Conservation (phyloP, 2,329 filamentous ascomycete genomes). For the Aspergillus calidoustus region DNA sequence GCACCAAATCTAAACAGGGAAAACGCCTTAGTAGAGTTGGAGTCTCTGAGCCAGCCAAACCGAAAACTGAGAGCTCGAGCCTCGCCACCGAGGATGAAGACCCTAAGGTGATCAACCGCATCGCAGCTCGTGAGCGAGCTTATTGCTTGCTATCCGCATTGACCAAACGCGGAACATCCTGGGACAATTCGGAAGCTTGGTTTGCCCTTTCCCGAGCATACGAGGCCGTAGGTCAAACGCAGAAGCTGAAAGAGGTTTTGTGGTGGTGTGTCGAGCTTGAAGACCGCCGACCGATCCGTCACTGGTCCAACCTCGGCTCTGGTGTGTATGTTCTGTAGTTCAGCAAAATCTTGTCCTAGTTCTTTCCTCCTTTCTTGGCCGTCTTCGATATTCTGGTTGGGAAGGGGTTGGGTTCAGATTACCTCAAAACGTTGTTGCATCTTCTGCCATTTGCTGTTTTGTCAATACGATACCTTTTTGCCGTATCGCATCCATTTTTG, state of each 20-base stretch:
- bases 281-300: constrained; percentile 77
- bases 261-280: constrained; percentile 99
- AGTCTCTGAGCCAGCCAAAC: not conserved
- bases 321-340: constrained; percentile 67
- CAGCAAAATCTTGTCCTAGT: not conserved
- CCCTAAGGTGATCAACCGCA: constrained; percentile 74
- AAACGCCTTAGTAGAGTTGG: constrained; percentile 2
- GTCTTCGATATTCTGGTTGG: constrained; percentile 5
- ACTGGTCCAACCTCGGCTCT: constrained; percentile 73
- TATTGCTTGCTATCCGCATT: constrained; percentile 80
- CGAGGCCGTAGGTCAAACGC: constrained; percentile 81
- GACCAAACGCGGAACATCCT: constrained; percentile 83
- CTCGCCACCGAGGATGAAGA: constrained; percentile 46
- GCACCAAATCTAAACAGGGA: constrained; percentile 9
- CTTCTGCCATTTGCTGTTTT: constrained; percentile 17
- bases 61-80: not conserved
- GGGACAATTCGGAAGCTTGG: constrained; percentile 95
- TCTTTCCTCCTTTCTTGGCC: constrained; percentile 8
- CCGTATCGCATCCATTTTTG: not conserved
- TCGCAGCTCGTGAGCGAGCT: constrained; percentile 89
- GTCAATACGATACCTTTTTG: constrained; percentile 33
- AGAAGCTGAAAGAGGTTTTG: constrained; percentile 87
- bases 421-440: constrained; percentile 8
- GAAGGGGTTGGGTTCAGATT: constrained; percentile 2
- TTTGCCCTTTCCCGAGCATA: constrained; percentile 83